Percentiles rank a stretch among this genome's conserved stretches.
Evolutionary conservation across 2,329 filamentous ascomycete genomes (phyloP).

Genomic region (Sphaerulina vaccinii): DNA sequence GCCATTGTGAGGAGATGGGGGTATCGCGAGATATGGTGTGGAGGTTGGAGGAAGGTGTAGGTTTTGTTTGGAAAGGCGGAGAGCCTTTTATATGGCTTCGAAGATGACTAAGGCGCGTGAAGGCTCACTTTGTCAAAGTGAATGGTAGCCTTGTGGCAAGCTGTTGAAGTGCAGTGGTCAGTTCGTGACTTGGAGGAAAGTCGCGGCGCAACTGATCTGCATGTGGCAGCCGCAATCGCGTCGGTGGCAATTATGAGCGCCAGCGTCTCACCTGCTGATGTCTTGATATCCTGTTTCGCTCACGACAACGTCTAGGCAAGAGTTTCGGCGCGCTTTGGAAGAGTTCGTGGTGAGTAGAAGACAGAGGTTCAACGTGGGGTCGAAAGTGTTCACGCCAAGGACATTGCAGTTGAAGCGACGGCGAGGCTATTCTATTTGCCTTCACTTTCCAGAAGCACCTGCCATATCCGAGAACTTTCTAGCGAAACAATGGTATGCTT

Average conservation of each 20-base stretch:
- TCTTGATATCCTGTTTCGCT: too few species aligned
- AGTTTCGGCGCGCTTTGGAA: too few species aligned
- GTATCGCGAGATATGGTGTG: constrained; percentile 1
- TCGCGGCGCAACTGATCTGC: not conserved
- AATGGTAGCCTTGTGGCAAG: constrained; percentile 15
- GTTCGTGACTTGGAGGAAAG: not conserved
- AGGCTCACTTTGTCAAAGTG: not conserved
- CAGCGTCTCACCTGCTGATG: not conserved
- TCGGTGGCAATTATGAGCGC: not conserved
- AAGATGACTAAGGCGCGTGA: constrained; percentile 23
- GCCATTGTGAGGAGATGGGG: constrained; percentile 42
- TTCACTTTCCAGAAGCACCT: not conserved
- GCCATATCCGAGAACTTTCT: not conserved
- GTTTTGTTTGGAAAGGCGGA: constrained; percentile 10
- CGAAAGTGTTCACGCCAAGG: not conserved
- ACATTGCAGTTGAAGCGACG: too few species aligned
- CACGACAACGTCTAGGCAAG: too few species aligned
- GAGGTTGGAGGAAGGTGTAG: constrained; percentile 11
- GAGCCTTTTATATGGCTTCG: constrained; percentile 20
- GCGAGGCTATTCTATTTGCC: not conserved
- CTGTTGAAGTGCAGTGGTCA: not conserved
- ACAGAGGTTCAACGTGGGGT: not conserved
- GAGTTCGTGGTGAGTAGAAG: not conserved
- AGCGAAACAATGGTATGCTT: constrained; percentile 5
- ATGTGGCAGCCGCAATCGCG: constrained; percentile 2